Evolutionary conservation across 2,329 filamentous ascomycete species (phyloP), one percentile per base, ranked within the genome.

Genomic region (Fusarium sp.): DNA sequence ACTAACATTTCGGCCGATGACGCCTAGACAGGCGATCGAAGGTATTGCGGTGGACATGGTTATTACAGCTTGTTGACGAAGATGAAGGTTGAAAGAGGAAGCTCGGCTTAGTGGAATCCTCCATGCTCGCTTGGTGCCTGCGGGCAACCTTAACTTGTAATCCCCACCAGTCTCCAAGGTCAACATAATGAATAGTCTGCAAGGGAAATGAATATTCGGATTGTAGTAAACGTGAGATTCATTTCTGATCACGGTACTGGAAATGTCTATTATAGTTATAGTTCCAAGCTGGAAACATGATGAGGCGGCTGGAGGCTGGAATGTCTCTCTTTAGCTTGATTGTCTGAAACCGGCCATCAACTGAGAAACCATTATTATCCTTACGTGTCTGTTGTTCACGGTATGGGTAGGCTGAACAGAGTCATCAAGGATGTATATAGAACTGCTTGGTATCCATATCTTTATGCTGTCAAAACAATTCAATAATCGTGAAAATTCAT

Each of bases 1-100:
- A 81, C 87, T 77, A 87, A 97, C 95, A 82, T 97, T 93, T 84
- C 96, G 95, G 75, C 96, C 95, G 78, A 99, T 97, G 58, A 98
- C 88, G 82, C 95, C 95, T 77, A 99, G 91, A 81, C 95, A 97
- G 82, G 94, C 95, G 82, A 98, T 96, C 39, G 92, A 94, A 35
- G 95, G 92, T 78, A 90, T 89, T 63, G 89, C 84, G 74, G 87
- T 86, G 76, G 89, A 87, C 89, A 91, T 91, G 76, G 68, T 74
- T 69, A 76, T 51, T 57, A 51, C 50, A 55, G 69, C 59, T 51
- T 50, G 30, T 57, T 60, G 65, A 30, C 47, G 63, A 62, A 65
- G 69, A 50, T 72, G 61, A 47, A 74, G 48, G 68, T 72, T 71
- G 50, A 61, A 65, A 58, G 69, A 55, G 42, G 64, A 65, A 62